phyloP scores from a whole-genome alignment of 768 basidiomycete genomes.

The Pholiota microspora region DNA sequence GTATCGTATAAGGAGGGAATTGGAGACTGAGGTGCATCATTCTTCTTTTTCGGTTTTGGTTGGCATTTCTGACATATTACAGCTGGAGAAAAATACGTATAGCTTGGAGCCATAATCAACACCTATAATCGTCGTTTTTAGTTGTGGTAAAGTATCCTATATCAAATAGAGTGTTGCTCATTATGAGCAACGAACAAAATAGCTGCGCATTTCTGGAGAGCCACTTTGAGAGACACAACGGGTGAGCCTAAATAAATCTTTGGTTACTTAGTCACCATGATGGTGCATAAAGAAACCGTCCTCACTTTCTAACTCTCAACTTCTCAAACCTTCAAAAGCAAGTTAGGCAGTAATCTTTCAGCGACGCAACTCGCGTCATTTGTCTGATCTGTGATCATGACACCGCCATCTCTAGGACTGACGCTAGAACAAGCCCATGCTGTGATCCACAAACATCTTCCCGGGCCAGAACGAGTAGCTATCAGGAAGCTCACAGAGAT shows the following conservation, averaged over 20 bases:
- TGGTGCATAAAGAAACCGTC: too few species aligned
- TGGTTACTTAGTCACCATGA: too few species aligned
- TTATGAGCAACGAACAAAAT: too few species aligned
- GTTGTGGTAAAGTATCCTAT: too few species aligned
- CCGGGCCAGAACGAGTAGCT: not conserved
- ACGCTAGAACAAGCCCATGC: not conserved
- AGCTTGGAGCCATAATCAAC: constrained; percentile 48
- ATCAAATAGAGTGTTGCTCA: too few species aligned
- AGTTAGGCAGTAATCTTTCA: too few species aligned
- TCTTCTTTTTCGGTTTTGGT: not conserved
- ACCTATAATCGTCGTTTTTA: not conserved
- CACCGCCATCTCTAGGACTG: not conserved
- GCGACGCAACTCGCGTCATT: too few species aligned
- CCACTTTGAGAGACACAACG: too few species aligned
- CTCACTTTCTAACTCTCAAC: too few species aligned
- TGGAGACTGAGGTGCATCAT: constrained; percentile 76
- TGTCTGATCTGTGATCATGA: not conserved
- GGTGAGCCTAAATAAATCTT: too few species aligned
- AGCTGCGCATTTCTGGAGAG: too few species aligned
- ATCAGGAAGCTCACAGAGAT: constrained; percentile 16
- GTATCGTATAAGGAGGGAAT: constrained; percentile 64
- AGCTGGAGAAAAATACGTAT: constrained; percentile 89
- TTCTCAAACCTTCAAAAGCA: too few species aligned
- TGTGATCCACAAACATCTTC: not conserved
- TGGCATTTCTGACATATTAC: constrained; percentile 4